phyloP scores from a whole-genome alignment of 805 yeast genomes.

The Saturnispora besseyi region DNA sequence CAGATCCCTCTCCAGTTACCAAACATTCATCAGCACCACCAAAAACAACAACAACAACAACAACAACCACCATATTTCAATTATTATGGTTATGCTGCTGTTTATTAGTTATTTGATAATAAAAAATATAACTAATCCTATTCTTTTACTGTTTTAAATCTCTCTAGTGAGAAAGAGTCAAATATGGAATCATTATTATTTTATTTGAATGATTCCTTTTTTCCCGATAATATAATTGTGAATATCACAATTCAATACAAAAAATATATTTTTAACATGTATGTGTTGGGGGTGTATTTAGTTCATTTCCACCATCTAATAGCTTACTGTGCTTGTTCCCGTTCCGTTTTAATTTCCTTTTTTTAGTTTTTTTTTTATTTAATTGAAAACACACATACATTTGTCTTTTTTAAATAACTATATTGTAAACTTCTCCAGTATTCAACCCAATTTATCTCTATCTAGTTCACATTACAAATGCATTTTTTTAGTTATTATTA shows the following conservation, averaged over 20 bases:
- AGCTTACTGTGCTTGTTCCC: not conserved
- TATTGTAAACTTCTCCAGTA: too few species aligned
- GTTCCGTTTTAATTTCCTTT: not conserved
- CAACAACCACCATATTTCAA: not conserved
- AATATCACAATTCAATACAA: too few species aligned
- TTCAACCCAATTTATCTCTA: too few species aligned
- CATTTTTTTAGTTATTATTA: too few species aligned
- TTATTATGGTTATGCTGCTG: conserved; percentile 5
- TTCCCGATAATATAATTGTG: too few species aligned
- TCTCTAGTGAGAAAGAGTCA: not conserved
- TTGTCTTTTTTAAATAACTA: not conserved
- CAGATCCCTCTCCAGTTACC: not conserved
- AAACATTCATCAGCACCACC: not conserved
- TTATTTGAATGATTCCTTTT: too few species aligned
- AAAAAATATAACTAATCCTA: not conserved
- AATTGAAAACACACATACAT: not conserved
- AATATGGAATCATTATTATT: too few species aligned
- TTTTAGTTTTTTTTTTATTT: not conserved
- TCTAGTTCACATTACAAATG: too few species aligned
- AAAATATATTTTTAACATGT: too few species aligned
- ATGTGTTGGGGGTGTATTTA: too few species aligned
- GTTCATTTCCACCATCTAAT: too few species aligned
- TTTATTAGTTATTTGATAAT: not conserved
- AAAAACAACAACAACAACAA: not conserved
- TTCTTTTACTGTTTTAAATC: not conserved